Evolutionary conservation across 2,329 filamentous ascomycete species (phyloP).

Genomic region (Nemania abortiva): DNA sequence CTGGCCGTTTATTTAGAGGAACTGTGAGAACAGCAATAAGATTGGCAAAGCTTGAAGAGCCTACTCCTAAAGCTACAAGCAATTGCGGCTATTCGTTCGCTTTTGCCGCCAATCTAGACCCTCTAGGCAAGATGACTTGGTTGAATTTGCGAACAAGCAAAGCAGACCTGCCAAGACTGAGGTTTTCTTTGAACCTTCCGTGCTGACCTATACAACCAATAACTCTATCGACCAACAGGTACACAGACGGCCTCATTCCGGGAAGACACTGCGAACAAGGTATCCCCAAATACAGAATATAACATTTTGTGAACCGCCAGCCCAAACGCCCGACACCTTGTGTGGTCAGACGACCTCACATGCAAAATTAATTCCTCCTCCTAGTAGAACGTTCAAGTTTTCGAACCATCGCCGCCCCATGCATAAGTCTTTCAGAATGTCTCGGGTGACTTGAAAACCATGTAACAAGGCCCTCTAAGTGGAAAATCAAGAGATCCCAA

Average conservation of each 20-base stretch:
- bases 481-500: not conserved
- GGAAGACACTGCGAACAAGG: not conserved
- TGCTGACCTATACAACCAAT: not conserved
- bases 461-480: not conserved
- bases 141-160: not conserved
- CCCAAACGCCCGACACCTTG: conserved; percentile 30
- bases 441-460: not conserved
- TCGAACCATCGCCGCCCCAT: not conserved
- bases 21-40: not conserved
- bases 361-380: conserved; percentile 20
- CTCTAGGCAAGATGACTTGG: not conserved
- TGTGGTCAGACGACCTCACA: conserved; percentile 17
- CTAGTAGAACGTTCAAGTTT: not conserved
- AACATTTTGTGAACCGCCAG: conserved; percentile 15
- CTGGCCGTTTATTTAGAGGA: no score
- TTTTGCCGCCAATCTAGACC: not conserved
- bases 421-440: not conserved
- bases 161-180: not conserved
- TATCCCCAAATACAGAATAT: conserved; percentile 12
- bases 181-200: not conserved
- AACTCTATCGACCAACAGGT: not conserved
- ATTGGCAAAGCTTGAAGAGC: not conserved
- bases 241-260: not conserved
- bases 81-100: not conserved
- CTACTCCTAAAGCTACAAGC: not conserved